A percentile compares a stretch with the other conserved stretches of the same genome.
phyloP scores from a whole-genome alignment of 345 rosid genomes.

The Lagerstroemia speciosa region DNA sequence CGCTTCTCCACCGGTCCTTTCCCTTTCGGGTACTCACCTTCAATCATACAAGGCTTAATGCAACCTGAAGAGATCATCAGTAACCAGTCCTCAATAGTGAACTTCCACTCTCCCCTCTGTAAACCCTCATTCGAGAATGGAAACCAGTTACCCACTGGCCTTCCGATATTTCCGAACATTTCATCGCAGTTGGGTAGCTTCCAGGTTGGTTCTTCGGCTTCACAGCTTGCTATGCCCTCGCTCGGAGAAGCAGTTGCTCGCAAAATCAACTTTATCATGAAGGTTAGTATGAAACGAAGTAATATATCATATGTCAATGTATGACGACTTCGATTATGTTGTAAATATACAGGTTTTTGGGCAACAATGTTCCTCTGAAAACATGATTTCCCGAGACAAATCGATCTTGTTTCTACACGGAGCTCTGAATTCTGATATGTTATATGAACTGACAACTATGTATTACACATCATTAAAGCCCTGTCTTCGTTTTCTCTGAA shows the following conservation, averaged over 20 bases:
- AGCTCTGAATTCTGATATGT: too few relatives aligned
- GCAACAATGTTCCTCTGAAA: background rate
- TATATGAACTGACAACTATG: too few relatives aligned
- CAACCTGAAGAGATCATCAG: background rate
- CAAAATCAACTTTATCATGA: background rate
- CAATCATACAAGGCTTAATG: background rate
- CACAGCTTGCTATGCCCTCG: background rate
- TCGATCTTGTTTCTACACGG: background rate
- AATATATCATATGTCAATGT: too few relatives aligned
- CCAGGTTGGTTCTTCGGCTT: background rate
- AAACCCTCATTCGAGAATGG: background rate
- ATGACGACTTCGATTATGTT: background rate
- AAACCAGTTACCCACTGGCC: background rate
- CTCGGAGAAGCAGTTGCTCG: background rate
- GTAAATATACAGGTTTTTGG: background rate
- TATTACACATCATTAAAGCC: too few relatives aligned
- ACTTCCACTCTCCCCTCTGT: background rate
- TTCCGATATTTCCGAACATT: background rate
- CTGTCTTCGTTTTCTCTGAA: too few relatives aligned
- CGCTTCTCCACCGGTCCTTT: background rate
- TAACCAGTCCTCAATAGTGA: background rate
- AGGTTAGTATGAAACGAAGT: background rate
- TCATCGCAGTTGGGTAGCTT: background rate
- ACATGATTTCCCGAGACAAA: too few relatives aligned
- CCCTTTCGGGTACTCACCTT: background rate